Base-by-base conservation (phyloP, 805 yeast species). In the Candida maesae region DNA sequence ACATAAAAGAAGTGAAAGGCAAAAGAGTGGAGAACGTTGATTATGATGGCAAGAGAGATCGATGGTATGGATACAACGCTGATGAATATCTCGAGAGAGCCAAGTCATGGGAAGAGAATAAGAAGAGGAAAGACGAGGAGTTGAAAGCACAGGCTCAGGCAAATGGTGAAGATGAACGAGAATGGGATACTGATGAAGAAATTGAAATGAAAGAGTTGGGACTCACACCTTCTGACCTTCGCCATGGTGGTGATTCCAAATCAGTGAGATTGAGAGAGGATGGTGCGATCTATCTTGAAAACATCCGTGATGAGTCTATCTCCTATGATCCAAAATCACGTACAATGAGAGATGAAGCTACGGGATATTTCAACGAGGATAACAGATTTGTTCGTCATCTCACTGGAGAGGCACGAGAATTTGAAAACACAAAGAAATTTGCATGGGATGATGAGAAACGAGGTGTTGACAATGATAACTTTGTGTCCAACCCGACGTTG, bases 241-340 rank as follows among this genome's bases (percentile, higher is more conserved):
- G n/a, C n/a, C n/a, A n/a, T n/a, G 42, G 36, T 16, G 47, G 18
- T 47, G 58, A 35, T 67, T 66, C 50, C 56, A 66, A 64, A 38
- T 59, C 74, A 8, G 71, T 84, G 0, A 63, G 95, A 36, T 77
- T 84, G 24, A 58, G 90, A 39, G 84, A 80, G 46, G 96, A 88
- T 55, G 78, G 78, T 29, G 95, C 96, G n/a, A 61, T 77, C 47
- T 78, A 87, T 67, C 54, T 77, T 52, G 65, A 76, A 55, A 71
- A 80, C 33, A 62, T 76, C 10, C 38, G 51, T 6, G 65, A 70
- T 46, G 68, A 63, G 20, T 72, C 68, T 31, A 59, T 73, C 7
- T 67, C 70, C 17, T 74, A 74, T 51, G 78, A 79, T 52, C 81
- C 83, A 2, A 76, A 70, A 52, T 70, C 81, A 3, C 63, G 81